These are phyloP conservation scores for Galeopsis tetrahit DNA, from an alignment of 257 asterid species.

Conservation along the genomic window DNA sequence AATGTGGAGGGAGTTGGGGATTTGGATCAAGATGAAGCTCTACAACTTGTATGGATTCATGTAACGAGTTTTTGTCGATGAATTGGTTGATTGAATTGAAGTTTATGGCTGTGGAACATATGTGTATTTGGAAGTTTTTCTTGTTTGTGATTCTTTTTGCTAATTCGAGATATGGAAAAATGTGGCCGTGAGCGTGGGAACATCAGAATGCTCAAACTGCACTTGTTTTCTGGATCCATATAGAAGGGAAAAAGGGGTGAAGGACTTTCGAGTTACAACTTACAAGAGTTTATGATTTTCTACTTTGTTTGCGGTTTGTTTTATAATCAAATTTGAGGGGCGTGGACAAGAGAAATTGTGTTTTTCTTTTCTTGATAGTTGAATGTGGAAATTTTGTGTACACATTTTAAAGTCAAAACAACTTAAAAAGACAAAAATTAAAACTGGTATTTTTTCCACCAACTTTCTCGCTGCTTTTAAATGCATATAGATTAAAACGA, in stretches of 20 bases:
- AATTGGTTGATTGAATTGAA: slow-evolving; percentile 38
- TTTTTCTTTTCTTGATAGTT: no score
- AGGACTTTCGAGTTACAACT: no score
- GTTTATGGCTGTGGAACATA: slow-evolving; percentile 44
- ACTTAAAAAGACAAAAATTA: no score
- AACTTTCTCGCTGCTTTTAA: no score
- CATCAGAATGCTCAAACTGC: slow-evolving; percentile 35
- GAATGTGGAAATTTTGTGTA: no score
- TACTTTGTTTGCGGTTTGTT: not conserved
- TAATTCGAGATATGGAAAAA: slow-evolving; percentile 44
- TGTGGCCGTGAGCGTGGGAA: slow-evolving; percentile 52
- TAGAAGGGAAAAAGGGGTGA: no score
- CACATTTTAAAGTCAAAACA: no score
- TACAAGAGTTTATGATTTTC: not conserved
- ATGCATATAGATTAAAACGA: no score
- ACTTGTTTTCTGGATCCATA: slow-evolving; percentile 29
- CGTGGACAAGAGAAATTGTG: no score
- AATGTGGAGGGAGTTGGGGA: slow-evolving; percentile 45
- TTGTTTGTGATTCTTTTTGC: slow-evolving; percentile 36
- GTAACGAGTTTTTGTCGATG: not conserved
- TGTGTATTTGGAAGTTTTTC: slow-evolving; percentile 38
- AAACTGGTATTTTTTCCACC: no score
- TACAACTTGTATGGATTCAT: slow-evolving; percentile 35
- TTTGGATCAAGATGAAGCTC: slow-evolving; percentile 41
- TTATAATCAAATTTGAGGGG: not conserved